Evolutionary conservation across 176 grass and related monocot species (phyloP).

Genomic region (Saccharum spontaneum): DNA sequence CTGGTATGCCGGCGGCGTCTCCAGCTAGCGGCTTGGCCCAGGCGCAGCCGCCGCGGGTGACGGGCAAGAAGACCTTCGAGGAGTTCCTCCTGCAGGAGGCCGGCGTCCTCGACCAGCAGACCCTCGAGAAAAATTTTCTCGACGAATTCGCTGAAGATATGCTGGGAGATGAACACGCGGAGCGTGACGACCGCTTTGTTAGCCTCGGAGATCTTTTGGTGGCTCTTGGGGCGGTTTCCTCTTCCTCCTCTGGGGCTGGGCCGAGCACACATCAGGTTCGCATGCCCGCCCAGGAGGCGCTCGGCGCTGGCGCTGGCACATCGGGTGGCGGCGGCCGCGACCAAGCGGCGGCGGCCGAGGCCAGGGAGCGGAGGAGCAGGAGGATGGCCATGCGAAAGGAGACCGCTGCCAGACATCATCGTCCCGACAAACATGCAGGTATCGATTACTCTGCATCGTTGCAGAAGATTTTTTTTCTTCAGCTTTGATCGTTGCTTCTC

Average conservation of each 20-base stretch:
- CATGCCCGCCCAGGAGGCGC: background rate
- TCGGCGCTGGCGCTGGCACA: background rate
- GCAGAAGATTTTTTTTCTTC: background rate
- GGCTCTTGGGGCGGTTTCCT: background rate
- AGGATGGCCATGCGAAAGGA: conserved; percentile 1
- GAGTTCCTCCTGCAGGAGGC: conserved; percentile 6
- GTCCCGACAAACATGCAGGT: background rate
- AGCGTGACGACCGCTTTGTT: background rate
- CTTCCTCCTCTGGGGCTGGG: background rate
- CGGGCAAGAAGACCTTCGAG: background rate
- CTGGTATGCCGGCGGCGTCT: background rate
- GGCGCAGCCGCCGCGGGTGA: background rate
- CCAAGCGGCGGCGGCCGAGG: background rate
- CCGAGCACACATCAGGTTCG: background rate
- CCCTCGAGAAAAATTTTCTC: background rate
- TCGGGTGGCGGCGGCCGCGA: background rate
- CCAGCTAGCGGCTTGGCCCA: background rate
- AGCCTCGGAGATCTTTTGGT: too few species aligned
- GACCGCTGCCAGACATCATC: background rate
- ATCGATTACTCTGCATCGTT: background rate
- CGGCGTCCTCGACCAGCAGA: background rate
- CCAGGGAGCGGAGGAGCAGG: background rate
- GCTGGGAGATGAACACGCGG: background rate
- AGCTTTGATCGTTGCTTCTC: background rate
- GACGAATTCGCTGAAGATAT: background rate